These are phyloP conservation scores for Lachancea quebecensis DNA, from an alignment of 805 yeast genomes.

Conservation along the genomic window DNA sequence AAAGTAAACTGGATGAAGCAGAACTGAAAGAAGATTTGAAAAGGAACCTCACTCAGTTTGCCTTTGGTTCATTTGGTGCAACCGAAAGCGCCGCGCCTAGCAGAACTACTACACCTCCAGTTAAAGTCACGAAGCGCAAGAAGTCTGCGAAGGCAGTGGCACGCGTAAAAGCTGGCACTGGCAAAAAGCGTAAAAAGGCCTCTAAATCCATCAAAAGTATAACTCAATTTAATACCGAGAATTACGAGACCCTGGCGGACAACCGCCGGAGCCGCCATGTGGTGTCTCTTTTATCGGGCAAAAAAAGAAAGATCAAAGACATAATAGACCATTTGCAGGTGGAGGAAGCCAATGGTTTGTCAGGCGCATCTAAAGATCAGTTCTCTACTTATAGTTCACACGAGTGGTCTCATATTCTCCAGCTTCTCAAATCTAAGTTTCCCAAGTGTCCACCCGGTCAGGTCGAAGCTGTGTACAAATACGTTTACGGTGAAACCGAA, in stretches of 20 bases:
- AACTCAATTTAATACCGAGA: slow-evolving; percentile 10
- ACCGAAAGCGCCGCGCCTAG: background rate
- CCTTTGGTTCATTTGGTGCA: slow-evolving; percentile 8
- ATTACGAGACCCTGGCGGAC: slow-evolving; percentile 4
- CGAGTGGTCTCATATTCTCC: slow-evolving; percentile 25
- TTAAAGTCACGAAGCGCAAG: background rate
- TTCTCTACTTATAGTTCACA: slow-evolving; percentile 24
- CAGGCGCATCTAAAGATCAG: background rate
- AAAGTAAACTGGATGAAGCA: slow-evolving; percentile 25
- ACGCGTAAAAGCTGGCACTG: background rate
- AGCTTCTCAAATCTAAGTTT: slow-evolving; percentile 15
- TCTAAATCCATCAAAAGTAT: slow-evolving; percentile 7
- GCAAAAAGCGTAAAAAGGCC: slow-evolving; percentile 4
- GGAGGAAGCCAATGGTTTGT: background rate
- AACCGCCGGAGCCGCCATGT: slow-evolving; percentile 6
- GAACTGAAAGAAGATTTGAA: slow-evolving; percentile 17
- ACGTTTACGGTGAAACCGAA: slow-evolving; percentile 21
- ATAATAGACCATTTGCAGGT: slow-evolving; percentile 8
- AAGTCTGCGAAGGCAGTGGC: background rate
- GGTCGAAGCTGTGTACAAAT: slow-evolving; percentile 17
- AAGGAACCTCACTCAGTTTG: slow-evolving; percentile 17
- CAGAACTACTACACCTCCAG: background rate
- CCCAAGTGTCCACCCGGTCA: slow-evolving; percentile 20
- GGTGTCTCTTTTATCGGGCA: slow-evolving; percentile 26
- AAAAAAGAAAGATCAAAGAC: slow-evolving; percentile 25